Conservation (phyloP, 768 basidiomycete genomes). For the Suillus clintonianus region DNA sequence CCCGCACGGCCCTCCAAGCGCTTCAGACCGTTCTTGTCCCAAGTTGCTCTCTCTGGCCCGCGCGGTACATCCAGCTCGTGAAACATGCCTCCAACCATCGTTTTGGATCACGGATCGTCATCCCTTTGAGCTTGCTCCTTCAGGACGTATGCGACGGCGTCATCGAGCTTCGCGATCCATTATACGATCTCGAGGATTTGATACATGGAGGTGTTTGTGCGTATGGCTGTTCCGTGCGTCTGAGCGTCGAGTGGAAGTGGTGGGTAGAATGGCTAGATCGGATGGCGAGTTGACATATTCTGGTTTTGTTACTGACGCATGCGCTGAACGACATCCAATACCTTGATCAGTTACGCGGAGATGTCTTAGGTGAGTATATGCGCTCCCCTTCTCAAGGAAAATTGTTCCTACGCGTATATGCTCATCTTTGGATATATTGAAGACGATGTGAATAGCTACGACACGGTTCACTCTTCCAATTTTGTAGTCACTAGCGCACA, state of each 20-base stretch:
- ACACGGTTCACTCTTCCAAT: neutral
- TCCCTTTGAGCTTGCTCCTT: conserved; percentile 40
- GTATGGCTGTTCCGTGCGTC: conserved; percentile 40
- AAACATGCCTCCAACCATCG: conserved; percentile 10
- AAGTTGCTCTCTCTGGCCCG: conserved; percentile 46
- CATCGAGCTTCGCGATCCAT: conserved; percentile 47
- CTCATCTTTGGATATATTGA: too few relatives aligned
- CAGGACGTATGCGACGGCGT: conserved; percentile 37
- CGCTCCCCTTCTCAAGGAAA: neutral
- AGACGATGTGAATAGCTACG: neutral
- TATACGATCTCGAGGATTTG: conserved; percentile 38
- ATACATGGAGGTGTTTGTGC: conserved; percentile 33
- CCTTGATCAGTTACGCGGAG: neutral
- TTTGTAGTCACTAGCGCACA: neutral
- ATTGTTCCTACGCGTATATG: neutral
- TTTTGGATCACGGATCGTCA: conserved; percentile 22
- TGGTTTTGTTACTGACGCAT: neutral
- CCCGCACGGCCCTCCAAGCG: conserved; percentile 33
- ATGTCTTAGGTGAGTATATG: conserved; percentile 23
- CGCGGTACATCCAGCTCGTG: conserved; percentile 35
- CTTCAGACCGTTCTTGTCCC: conserved; percentile 46
- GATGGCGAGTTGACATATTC: conserved; percentile 19
- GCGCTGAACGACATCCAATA: neutral
- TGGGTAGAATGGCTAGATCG: conserved; percentile 27
- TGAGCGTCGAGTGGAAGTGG: conserved; percentile 35